phyloP scores from a whole-genome alignment of 2,329 filamentous ascomycete genomes.

The Fusarium nelsonii region DNA sequence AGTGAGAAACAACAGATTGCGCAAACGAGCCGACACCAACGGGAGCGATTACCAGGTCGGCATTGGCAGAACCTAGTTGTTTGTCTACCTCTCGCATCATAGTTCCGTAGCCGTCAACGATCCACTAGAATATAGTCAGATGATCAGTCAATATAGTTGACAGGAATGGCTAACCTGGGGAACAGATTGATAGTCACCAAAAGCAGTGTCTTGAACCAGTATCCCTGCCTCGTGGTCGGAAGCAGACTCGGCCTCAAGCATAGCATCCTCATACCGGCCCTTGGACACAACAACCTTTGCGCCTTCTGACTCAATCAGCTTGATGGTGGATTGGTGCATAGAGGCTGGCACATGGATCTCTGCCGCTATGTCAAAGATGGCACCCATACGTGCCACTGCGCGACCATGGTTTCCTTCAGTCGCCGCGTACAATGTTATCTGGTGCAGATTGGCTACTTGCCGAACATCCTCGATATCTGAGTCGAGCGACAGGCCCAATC shows the following conservation, averaged over 20 bases:
- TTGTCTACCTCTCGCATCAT: constrained; percentile 76
- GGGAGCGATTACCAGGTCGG: constrained; percentile 69
- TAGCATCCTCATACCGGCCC: constrained; percentile 74
- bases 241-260: constrained; percentile 61
- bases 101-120: constrained; percentile 82
- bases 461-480: constrained; percentile 60
- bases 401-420: constrained; percentile 84
- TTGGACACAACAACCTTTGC: constrained; percentile 67
- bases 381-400: constrained; percentile 77
- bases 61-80: constrained; percentile 60
- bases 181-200: constrained; percentile 74
- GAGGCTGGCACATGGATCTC: constrained; percentile 72
- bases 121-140: constrained; percentile 63
- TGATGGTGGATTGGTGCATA: constrained; percentile 66
- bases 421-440: constrained; percentile 68
- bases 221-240: constrained; percentile 59
- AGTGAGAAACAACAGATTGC: constrained; percentile 75
- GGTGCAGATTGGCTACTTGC: constrained; percentile 43
- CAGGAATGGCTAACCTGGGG: constrained; percentile 60
- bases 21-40: constrained; percentile 81
- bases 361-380: constrained; percentile 65
- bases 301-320: constrained; percentile 71
- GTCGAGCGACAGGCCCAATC: constrained; percentile 58
- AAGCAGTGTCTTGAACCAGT: constrained; percentile 77
- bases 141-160: rapidly evolving